Evolutionary conservation across 1,284 basidiomycete species (phyloP).

Genomic region (Puccinia hordei): DNA sequence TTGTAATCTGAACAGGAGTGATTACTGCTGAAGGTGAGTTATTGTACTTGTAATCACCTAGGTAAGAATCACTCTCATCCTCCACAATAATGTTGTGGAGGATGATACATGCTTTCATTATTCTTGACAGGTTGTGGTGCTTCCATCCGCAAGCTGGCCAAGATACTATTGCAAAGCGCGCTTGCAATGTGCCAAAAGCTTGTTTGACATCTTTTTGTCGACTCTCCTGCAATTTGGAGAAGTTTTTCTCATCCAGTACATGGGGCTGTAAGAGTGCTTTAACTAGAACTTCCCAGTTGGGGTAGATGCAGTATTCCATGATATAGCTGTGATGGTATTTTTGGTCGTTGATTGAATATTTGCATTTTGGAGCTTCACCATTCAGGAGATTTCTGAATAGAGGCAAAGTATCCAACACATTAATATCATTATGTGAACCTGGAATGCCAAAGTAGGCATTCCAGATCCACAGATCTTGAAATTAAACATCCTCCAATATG

Average conservation of each 20-base stretch:
- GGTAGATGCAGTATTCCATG: constrained; percentile 30
- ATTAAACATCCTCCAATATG: constrained; percentile 14
- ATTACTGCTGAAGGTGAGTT: neutral
- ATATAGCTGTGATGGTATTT: neutral
- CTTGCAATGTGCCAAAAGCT: too few relatives aligned
- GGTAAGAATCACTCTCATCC: neutral
- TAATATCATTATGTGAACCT: constrained; percentile 27
- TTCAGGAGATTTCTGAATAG: constrained; percentile 1
- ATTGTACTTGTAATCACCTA: neutral
- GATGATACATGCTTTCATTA: constrained; percentile 15
- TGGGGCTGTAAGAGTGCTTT: constrained; percentile 5
- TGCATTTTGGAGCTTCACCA: neutral
- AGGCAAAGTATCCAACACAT: constrained; percentile 2
- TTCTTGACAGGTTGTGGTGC: too few relatives aligned
- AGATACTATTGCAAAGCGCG: too few relatives aligned
- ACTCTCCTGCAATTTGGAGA: neutral
- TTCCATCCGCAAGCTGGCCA: too few relatives aligned
- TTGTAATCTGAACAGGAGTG: neutral
- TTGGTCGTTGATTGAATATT: too few relatives aligned
- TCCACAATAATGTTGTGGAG: constrained; percentile 28
- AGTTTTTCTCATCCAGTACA: neutral
- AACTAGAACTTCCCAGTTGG: neutral
- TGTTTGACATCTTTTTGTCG: neutral
- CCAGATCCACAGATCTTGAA: constrained; percentile 17
- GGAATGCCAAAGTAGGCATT: too few relatives aligned